Conservation (phyloP, 78 protist species). For the Anaeramoeba ignava region DNA sequence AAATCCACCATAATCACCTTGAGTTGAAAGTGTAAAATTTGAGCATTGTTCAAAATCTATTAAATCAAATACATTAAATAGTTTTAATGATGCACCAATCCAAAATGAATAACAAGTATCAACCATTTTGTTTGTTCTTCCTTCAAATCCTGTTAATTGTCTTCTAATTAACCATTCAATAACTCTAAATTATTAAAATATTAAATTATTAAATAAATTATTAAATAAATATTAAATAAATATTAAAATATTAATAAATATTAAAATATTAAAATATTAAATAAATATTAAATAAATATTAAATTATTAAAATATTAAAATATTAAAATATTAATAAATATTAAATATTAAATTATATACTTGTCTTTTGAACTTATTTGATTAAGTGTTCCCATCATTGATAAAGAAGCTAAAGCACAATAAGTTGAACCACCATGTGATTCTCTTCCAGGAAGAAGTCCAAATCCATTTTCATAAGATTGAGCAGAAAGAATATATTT, state of each 20-base stretch:
- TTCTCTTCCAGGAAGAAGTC: conserved; percentile 16
- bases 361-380: too few relatives aligned
- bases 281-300: too few relatives aligned
- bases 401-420: conserved; percentile 25
- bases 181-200: too few relatives aligned
- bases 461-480: conserved; percentile 24
- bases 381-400: neutral
- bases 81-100: conserved; percentile 22
- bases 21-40: neutral
- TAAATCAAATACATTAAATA: neutral
- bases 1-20: conserved; percentile 1
- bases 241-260: too few relatives aligned
- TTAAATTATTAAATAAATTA: too few relatives aligned
- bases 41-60: neutral
- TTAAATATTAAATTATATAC: too few relatives aligned
- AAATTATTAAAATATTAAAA: too few relatives aligned
- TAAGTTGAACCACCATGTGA: conserved; percentile 29
- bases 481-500: neutral
- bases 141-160: conserved; percentile 22
- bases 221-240: too few relatives aligned
- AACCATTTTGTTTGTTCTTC: conserved; percentile 20
- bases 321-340: too few relatives aligned
- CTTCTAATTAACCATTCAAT: neutral
- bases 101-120: conserved; percentile 37
- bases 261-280: too few relatives aligned